Percentiles rank a stretch among this genome's conserved stretches.
Evolutionary conservation across 495 filamentous ascomycete genomes (phyloP).

Genomic region (Beverwykella pulmonaria): DNA sequence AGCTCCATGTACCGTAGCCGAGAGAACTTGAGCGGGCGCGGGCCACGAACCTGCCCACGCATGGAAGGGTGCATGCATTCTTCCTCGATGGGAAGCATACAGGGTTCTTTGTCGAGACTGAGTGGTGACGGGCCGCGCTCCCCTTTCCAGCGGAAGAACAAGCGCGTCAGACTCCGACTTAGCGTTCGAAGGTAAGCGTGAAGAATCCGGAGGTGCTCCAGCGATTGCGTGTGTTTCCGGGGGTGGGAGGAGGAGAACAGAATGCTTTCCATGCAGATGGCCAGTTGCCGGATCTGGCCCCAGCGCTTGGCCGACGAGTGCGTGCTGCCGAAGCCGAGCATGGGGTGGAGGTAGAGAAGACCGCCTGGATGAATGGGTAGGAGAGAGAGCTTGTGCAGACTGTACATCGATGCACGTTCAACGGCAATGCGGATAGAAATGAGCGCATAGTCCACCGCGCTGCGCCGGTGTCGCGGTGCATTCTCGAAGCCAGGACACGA

Average conservation of each 20-base stretch:
- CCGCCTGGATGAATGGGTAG: conserved; percentile 68
- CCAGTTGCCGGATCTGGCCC: conserved; percentile 70
- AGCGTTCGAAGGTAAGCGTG: conserved; percentile 72
- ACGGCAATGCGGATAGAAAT: conserved; percentile 77
- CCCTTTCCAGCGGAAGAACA: conserved; percentile 73
- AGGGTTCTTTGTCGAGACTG: conserved; percentile 63
- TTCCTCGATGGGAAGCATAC: conserved; percentile 52
- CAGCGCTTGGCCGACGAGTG: conserved; percentile 66
- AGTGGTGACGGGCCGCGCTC: conserved; percentile 67
- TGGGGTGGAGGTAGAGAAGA: conserved; percentile 68
- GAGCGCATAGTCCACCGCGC: conserved; percentile 78
- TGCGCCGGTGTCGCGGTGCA: conserved; percentile 67
- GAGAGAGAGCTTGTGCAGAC: conserved; percentile 65
- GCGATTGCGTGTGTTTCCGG: conserved; percentile 53
- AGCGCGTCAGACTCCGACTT: conserved; percentile 59
- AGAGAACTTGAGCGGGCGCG: conserved; percentile 53
- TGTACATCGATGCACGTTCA: conserved; percentile 63
- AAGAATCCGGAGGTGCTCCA: conserved; percentile 74
- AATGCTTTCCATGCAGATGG: conserved; percentile 67
- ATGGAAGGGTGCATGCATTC: conserved; percentile 47
- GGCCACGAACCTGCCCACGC: conserved; percentile 29
- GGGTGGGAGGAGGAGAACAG: conserved; percentile 46
- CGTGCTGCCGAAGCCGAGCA: conserved; percentile 65
- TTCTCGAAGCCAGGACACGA: conserved; percentile 70
- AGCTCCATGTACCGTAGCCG: conserved; percentile 64